Conservation (phyloP, 192 early-diverging fungal species). For the Linnemannia hyalina region DNA sequence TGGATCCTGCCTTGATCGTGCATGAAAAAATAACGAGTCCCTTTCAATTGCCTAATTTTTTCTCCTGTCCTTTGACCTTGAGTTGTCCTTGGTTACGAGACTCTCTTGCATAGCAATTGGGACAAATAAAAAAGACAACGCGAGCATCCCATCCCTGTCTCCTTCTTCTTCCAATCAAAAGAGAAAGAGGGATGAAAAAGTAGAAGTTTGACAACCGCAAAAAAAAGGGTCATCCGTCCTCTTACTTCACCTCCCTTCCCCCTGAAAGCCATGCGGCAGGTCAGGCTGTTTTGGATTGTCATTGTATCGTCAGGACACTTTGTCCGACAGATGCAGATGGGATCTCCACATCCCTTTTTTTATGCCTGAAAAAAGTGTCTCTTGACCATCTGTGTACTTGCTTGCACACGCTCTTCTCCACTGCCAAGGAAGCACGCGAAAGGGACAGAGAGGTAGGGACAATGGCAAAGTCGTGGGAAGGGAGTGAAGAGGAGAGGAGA, state of each 20-base stretch:
- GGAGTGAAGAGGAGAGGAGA: background rate
- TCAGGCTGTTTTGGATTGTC: background rate
- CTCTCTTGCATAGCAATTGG: background rate
- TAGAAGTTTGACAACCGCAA: background rate
- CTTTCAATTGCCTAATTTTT: background rate
- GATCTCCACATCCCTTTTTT: background rate
- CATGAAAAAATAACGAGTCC: background rate
- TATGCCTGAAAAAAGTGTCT: background rate
- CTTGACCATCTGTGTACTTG: background rate
- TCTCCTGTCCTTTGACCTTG: background rate
- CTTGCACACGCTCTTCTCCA: background rate
- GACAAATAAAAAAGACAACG: background rate
- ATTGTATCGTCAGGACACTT: background rate
- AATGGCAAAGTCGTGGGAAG: background rate
- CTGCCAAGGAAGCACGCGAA: background rate
- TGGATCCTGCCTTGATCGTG: slow-evolving; percentile 7
- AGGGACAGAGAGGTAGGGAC: background rate
- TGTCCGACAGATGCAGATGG: background rate
- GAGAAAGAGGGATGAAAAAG: background rate
- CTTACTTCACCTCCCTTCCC: background rate
- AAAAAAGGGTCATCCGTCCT: background rate
- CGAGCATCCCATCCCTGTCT: too few species aligned
- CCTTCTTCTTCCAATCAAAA: background rate
- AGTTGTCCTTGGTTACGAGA: too few species aligned
- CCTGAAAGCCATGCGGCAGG: background rate